A percentile compares a stretch with the other conserved stretches of the same genome.
These are phyloP conservation scores for Kwoniella sp. DNA, from an alignment of 768 basidiomycete species.

Conservation along the genomic window DNA sequence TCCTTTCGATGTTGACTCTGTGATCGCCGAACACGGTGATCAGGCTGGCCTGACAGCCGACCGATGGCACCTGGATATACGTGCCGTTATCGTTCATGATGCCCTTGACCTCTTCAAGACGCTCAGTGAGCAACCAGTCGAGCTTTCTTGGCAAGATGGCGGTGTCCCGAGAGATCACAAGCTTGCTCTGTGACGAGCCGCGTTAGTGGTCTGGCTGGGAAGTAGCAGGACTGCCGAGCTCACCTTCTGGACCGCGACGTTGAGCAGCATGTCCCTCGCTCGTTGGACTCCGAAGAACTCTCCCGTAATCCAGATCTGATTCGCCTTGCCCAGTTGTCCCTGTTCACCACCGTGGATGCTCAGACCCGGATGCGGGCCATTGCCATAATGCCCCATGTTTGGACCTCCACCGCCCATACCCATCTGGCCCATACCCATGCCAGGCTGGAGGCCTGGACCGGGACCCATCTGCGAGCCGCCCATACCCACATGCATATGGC, in stretches of 20 bases:
- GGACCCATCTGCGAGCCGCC: conserved; percentile 29
- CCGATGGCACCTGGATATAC: conserved; percentile 85
- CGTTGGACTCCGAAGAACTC: conserved; percentile 95
- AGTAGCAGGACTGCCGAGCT: conserved; percentile 23
- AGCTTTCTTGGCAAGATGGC: conserved; percentile 92
- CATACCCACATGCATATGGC: conserved; percentile 30
- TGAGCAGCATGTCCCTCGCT: conserved; percentile 89
- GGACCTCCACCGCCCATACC: conserved; percentile 51
- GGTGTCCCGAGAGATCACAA: conserved; percentile 84
- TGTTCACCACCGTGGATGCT: conserved; percentile 31
- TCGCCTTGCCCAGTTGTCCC: conserved; percentile 58
- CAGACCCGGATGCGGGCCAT: conserved; percentile 51
- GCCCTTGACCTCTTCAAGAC: conserved; percentile 82
- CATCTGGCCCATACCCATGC: conserved; percentile 39
- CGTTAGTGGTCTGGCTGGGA: neutral
- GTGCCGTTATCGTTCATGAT: conserved; percentile 97
- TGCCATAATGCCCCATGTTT: conserved; percentile 27
- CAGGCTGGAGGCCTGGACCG: conserved; percentile 11
- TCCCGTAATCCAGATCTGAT: conserved; percentile 91
- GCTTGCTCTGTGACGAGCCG: conserved; percentile 62
- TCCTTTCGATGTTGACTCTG: conserved; percentile 87
- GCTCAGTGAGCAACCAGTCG: conserved; percentile 97
- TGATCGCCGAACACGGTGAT: conserved; percentile 93
- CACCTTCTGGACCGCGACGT: conserved; percentile 81
- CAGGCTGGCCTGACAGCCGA: conserved; percentile 86